Conservation (phyloP, 768 basidiomycete species). For the Boletus edulis region DNA sequence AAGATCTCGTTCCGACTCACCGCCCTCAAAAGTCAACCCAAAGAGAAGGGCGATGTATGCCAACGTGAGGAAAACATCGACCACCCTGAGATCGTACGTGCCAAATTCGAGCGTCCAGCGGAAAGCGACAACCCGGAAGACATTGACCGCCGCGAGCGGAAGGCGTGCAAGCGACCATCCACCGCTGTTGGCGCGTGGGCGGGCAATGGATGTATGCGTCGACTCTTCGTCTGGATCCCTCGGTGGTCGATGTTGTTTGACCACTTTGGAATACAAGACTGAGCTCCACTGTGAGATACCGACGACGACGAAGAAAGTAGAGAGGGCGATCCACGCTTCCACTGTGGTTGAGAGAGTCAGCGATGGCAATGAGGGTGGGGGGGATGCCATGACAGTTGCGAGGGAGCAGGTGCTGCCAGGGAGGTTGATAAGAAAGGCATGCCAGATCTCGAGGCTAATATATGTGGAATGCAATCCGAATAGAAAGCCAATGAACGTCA, state of each 20-base stretch:
- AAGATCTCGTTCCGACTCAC: slow-evolving; percentile 32
- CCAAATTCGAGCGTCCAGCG: slow-evolving; percentile 48
- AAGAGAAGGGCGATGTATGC: slow-evolving; percentile 46
- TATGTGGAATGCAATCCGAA: slow-evolving; percentile 4
- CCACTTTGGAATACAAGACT: slow-evolving; percentile 20
- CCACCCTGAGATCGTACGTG: slow-evolving; percentile 35
- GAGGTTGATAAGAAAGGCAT: neutral
- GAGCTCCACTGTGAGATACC: slow-evolving; percentile 29
- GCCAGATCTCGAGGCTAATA: neutral
- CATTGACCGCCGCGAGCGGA: slow-evolving; percentile 37
- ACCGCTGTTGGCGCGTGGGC: slow-evolving; percentile 17
- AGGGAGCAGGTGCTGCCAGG: neutral
- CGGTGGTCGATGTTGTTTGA: neutral
- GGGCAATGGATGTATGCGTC: neutral
- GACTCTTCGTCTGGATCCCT: slow-evolving; percentile 16
- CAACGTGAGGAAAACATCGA: slow-evolving; percentile 46
- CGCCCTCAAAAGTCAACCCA: slow-evolving; percentile 42
- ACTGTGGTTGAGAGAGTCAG: neutral
- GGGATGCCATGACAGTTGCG: neutral
- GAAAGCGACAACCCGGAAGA: slow-evolving; percentile 49
- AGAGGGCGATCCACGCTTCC: slow-evolving; percentile 18
- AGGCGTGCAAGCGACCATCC: slow-evolving; percentile 39
- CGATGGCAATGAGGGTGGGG: neutral
- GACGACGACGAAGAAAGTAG: slow-evolving; percentile 13
- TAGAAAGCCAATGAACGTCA: neutral